Conservation (phyloP, 2,329 filamentous ascomycete species). For the Parafenestella ontariensis region DNA sequence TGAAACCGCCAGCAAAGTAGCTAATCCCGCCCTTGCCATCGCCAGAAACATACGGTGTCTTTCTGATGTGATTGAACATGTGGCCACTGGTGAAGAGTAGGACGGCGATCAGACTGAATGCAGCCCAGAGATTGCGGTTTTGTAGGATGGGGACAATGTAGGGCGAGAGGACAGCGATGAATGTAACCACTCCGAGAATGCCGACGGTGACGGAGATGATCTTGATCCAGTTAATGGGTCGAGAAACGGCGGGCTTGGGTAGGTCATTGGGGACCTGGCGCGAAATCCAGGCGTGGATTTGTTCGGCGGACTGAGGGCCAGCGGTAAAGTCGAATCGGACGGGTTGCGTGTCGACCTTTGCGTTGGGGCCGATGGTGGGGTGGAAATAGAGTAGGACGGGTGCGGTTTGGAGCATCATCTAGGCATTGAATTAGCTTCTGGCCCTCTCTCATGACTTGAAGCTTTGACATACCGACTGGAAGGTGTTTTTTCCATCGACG, state of each 20-base stretch:
- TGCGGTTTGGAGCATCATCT: conserved; percentile 94
- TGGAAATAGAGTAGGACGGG: conserved; percentile 88
- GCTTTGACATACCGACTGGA: conserved; percentile 74
- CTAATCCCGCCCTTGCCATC: conserved; percentile 84
- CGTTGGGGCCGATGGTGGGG: conserved; percentile 81
- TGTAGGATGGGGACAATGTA: conserved; percentile 83
- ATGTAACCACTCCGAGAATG: conserved; percentile 73
- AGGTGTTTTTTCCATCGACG: conserved; percentile 78
- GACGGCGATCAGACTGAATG: conserved; percentile 84
- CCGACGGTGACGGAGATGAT: conserved; percentile 72
- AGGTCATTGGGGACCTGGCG: conserved; percentile 73
- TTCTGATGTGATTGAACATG: conserved; percentile 99
- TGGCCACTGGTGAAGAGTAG: conserved; percentile 94
- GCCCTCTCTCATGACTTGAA: neutral
- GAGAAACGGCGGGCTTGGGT: conserved; percentile 77
- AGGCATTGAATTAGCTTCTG: conserved; percentile 24
- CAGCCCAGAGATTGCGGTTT: conserved; percentile 94
- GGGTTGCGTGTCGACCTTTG: conserved; percentile 72
- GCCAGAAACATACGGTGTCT: conserved; percentile 88
- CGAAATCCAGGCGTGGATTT: conserved; percentile 78
- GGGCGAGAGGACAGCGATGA: conserved; percentile 74
- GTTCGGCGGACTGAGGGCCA: conserved; percentile 77
- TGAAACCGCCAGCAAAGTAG: conserved; percentile 92
- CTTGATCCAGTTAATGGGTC: conserved; percentile 86
- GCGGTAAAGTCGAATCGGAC: conserved; percentile 83